These are phyloP conservation scores for Cryphonectria nitschkei DNA, from an alignment of 2,329 filamentous ascomycete species.

Conservation along the genomic window DNA sequence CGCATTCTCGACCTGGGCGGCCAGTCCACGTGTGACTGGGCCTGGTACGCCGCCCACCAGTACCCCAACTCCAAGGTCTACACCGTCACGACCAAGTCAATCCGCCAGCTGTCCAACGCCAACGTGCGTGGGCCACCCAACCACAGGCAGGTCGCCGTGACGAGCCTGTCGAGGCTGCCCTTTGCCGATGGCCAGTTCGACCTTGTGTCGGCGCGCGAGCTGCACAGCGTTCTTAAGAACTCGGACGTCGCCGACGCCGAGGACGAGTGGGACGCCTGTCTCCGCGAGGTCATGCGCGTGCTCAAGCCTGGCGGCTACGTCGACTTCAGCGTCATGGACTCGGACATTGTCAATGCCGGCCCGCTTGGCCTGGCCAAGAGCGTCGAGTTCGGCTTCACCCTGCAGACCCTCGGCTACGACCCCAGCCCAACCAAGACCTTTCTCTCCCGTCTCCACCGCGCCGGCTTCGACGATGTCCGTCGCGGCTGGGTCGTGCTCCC, in stretches of 20 bases:
- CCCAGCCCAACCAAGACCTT: constrained; percentile 81
- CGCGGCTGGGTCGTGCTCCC: constrained; percentile 89
- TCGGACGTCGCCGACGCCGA: constrained; percentile 62
- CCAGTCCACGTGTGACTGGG: constrained; percentile 87
- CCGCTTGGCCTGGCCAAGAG: constrained; percentile 78
- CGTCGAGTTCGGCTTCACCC: constrained; percentile 88
- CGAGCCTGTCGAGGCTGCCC: constrained; percentile 77
- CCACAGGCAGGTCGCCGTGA: constrained; percentile 80
- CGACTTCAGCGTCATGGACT: constrained; percentile 88
- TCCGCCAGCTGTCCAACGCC: constrained; percentile 71
- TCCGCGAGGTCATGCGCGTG: constrained; percentile 85
- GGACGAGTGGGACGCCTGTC: constrained; percentile 87
- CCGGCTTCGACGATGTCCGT: constrained; percentile 79
- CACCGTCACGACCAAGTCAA: constrained; percentile 78
- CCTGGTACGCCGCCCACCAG: constrained; percentile 87
- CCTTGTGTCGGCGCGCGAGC: constrained; percentile 83
- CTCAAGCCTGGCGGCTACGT: constrained; percentile 92
- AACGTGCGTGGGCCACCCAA: constrained; percentile 84
- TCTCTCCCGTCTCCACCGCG: constrained; percentile 71
- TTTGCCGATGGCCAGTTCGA: constrained; percentile 89
- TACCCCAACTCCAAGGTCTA: constrained; percentile 86
- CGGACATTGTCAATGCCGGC: constrained; percentile 85
- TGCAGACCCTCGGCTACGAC: constrained; percentile 90
- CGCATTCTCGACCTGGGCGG: constrained; percentile 87
- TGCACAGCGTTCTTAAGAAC: constrained; percentile 83